Conservation (phyloP, 768 basidiomycete genomes). For the Xanthoconium stramineum region DNA sequence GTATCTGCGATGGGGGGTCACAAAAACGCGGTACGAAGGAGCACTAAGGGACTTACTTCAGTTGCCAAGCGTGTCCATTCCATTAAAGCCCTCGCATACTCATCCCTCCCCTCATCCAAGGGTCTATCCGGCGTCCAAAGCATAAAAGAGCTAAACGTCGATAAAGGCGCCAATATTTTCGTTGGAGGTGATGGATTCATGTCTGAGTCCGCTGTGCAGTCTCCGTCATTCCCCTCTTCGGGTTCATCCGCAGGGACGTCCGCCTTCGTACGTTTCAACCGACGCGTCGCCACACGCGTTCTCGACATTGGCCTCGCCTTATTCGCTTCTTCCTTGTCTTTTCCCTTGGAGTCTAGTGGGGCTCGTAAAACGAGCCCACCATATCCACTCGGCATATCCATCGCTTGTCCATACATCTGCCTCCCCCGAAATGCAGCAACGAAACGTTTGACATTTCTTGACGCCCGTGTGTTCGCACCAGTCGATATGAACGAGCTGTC, state of each 20-base stretch:
- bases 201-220: conserved; percentile 9
- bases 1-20: conserved; percentile 19
- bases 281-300: conserved; percentile 10
- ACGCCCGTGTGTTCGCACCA: background rate
- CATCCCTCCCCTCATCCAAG: conserved; percentile 66
- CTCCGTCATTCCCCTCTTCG: conserved; percentile 22
- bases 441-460: conserved; percentile 25
- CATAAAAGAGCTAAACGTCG: conserved; percentile 63
- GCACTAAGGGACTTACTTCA: conserved; percentile 44
- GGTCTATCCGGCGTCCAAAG: conserved; percentile 75
- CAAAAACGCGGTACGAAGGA: background rate
- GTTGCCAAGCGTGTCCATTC: conserved; percentile 70
- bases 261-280: conserved; percentile 23
- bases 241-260: conserved; percentile 29
- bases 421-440: conserved; percentile 73
- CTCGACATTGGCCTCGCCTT: conserved; percentile 13
- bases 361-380: conserved; percentile 57
- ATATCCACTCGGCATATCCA: conserved; percentile 65
- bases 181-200: conserved; percentile 5
- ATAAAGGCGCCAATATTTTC: conserved; percentile 43
- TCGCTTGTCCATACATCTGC: conserved; percentile 61
- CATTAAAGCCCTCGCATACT: conserved; percentile 61
- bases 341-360: conserved; percentile 12
- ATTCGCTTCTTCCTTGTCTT: conserved; percentile 9
- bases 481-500: background rate